A percentile compares a stretch with the other conserved stretches of the same genome.
phyloP scores from a whole-genome alignment of 805 yeast species.

The Ogataea dorogensis region DNA sequence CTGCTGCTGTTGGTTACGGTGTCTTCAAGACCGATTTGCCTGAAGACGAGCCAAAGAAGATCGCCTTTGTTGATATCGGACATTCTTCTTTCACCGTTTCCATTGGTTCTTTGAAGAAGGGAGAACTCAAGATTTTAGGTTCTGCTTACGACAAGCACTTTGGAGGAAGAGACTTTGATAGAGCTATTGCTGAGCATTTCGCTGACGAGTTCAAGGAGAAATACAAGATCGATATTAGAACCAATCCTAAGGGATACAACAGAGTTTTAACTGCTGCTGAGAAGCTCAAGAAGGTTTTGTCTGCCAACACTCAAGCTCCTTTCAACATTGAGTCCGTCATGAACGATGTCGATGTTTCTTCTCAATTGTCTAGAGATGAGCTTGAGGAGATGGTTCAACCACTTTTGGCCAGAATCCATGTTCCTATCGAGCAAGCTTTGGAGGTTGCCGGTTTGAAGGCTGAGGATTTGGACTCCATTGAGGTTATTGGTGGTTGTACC shows the following conservation, averaged over 20 bases:
- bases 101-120: constrained; percentile 88
- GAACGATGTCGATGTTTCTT: constrained; percentile 94
- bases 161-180: constrained; percentile 97
- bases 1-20: constrained; percentile 99
- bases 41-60: constrained; percentile 85
- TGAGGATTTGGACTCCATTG: constrained; percentile 84
- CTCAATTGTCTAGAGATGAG: constrained; percentile 85
- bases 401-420: constrained; percentile 68
- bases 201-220: constrained; percentile 89
- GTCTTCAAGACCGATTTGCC: constrained; percentile 96
- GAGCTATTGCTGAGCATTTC: constrained; percentile 90
- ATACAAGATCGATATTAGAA: constrained; percentile 88
- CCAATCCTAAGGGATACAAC: constrained; percentile 92
- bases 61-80: constrained; percentile 95
- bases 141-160: constrained; percentile 92
- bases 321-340: constrained; percentile 93
- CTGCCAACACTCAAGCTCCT: constrained; percentile 95
- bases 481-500: constrained; percentile 96
- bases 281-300: constrained; percentile 89
- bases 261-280: constrained; percentile 92
- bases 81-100: constrained; percentile 92
- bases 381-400: constrained; percentile 89
- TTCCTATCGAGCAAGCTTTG: constrained; percentile 81
- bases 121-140: constrained; percentile 91
- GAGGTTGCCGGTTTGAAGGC: constrained; percentile 69